Evolutionary conservation across 805 yeast genomes (phyloP).

Genomic region (Schwanniomyces sp.): DNA sequence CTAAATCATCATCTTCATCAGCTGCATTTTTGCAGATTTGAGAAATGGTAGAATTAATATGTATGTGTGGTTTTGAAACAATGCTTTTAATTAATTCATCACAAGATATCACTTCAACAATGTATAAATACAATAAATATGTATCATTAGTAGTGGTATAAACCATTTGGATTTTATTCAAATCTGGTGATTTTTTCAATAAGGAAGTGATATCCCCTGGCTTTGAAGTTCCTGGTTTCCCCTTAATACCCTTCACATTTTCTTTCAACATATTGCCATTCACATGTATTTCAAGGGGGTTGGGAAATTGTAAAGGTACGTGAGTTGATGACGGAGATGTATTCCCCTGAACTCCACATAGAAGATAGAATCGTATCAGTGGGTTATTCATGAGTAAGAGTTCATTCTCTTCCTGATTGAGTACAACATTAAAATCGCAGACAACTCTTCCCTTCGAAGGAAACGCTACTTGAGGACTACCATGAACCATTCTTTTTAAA

Average conservation of each 20-base stretch:
- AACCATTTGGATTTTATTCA: slow-evolving; percentile 49
- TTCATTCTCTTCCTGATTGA: slow-evolving; percentile 43
- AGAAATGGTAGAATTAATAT: slow-evolving; percentile 47
- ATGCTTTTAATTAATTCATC: slow-evolving; percentile 19
- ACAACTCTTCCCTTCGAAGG: slow-evolving; percentile 47
- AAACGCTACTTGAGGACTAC: slow-evolving; percentile 47
- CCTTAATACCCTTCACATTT: slow-evolving; percentile 73
- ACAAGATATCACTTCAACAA: slow-evolving; percentile 45
- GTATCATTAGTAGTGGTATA: slow-evolving; percentile 59
- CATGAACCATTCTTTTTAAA: slow-evolving; percentile 46
- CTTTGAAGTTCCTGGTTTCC: slow-evolving; percentile 71
- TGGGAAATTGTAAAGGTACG: slow-evolving; percentile 62
- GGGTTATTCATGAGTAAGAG: slow-evolving; percentile 22
- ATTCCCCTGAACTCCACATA: slow-evolving; percentile 48
- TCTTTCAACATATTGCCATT: slow-evolving; percentile 53
- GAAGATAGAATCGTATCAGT: slow-evolving; percentile 42
- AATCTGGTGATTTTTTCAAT: slow-evolving; percentile 18
- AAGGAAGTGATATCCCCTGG: slow-evolving; percentile 76
- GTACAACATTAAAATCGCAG: slow-evolving; percentile 33
- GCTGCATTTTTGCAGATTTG: slow-evolving; percentile 38
- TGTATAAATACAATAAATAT: slow-evolving; percentile 53
- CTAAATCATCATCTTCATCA: slow-evolving; percentile 58
- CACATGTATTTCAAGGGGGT: slow-evolving; percentile 63
- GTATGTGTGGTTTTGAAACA: slow-evolving; percentile 49
- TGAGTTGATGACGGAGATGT: slow-evolving; percentile 21